Evolutionary conservation across 305 asterid genomes (phyloP).

Genomic region (Fraxinus paxiana): DNA sequence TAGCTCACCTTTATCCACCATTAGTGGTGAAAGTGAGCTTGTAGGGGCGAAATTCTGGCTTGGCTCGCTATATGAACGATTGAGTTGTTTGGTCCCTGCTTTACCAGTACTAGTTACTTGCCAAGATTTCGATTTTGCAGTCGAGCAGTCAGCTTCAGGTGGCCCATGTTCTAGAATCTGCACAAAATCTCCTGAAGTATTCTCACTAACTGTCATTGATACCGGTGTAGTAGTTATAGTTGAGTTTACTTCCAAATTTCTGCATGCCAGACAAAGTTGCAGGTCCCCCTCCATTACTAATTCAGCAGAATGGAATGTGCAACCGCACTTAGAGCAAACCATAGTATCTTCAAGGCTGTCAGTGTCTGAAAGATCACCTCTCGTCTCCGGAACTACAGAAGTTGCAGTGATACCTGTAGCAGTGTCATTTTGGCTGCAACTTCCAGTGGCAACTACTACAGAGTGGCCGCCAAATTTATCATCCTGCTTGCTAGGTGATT

Average conservation of each 20-base stretch:
- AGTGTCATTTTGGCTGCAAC: slow-evolving; percentile 31
- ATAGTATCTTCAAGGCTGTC: slow-evolving; percentile 33
- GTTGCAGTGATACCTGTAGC: slow-evolving; percentile 29
- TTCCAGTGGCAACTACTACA: slow-evolving; percentile 29
- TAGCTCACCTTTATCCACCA: slow-evolving; percentile 31
- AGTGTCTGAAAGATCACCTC: slow-evolving; percentile 27
- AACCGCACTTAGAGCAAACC: slow-evolving; percentile 62
- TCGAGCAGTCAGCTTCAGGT: slow-evolving; percentile 32
- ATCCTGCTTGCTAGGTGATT: slow-evolving; percentile 29
- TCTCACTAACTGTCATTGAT: slow-evolving; percentile 24
- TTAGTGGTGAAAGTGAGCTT: slow-evolving; percentile 20
- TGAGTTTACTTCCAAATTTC: slow-evolving; percentile 37
- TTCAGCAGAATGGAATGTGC: slow-evolving; percentile 34
- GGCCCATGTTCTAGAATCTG: slow-evolving; percentile 29
- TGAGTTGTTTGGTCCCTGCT: slow-evolving; percentile 28
- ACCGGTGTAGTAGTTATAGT: slow-evolving; percentile 24
- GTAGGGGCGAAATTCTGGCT: slow-evolving; percentile 25
- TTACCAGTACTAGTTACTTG: slow-evolving; percentile 34
- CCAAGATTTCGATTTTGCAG: slow-evolving; percentile 35
- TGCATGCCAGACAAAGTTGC: slow-evolving; percentile 59
- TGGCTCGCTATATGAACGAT: slow-evolving; percentile 26
- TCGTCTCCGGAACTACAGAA: slow-evolving; percentile 35
- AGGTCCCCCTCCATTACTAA: slow-evolving; percentile 43
- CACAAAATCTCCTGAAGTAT: slow-evolving; percentile 29
- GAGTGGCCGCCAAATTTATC: slow-evolving; percentile 29